Percentiles rank a stretch among this genome's conserved stretches.
Evolutionary conservation across 1,139 yeast species (phyloP).

Genomic region (Yamadazyma oceani): DNA sequence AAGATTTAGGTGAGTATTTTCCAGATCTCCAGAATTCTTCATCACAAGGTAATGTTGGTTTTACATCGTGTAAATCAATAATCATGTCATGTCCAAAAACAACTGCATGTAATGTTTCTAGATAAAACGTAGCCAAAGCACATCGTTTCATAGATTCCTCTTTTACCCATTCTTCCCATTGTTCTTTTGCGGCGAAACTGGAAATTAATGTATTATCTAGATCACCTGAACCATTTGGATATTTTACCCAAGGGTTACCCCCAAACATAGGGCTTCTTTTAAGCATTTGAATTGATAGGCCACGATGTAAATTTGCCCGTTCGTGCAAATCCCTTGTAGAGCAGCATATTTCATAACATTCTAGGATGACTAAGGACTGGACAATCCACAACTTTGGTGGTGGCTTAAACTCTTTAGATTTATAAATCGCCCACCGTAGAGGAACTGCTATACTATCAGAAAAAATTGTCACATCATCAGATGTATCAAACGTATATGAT

Average conservation of each 20-base stretch:
- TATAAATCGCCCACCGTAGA: conserved; percentile 60
- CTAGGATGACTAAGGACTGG: conserved; percentile 62
- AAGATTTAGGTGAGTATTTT: conserved; percentile 8
- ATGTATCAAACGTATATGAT: conserved; percentile 18
- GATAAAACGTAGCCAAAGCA: conserved; percentile 75
- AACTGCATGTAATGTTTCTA: conserved; percentile 78
- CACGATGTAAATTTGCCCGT: conserved; percentile 75
- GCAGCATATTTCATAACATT: conserved; percentile 67
- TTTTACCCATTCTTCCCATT: conserved; percentile 64
- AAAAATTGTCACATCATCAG: conserved; percentile 20
- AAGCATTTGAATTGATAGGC: conserved; percentile 69
- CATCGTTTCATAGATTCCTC: conserved; percentile 76
- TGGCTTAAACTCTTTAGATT: conserved; percentile 57
- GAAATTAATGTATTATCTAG: conserved; percentile 12
- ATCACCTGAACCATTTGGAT: conserved; percentile 1
- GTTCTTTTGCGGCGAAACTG: conserved; percentile 10
- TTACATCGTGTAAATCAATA: conserved; percentile 42
- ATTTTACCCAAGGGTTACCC: conserved; percentile 50
- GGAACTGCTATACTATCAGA: conserved; percentile 54
- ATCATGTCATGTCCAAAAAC: conserved; percentile 71
- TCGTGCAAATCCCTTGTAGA: conserved; percentile 63
- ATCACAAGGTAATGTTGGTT: conserved; percentile 62
- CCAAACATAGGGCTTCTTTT: conserved; percentile 75
- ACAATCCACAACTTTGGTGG: conserved; percentile 67
- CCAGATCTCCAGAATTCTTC: conserved; percentile 70